Evolutionary conservation across 805 yeast genomes (phyloP).

Genomic region (Wickerhamomyces sydowiorum): DNA sequence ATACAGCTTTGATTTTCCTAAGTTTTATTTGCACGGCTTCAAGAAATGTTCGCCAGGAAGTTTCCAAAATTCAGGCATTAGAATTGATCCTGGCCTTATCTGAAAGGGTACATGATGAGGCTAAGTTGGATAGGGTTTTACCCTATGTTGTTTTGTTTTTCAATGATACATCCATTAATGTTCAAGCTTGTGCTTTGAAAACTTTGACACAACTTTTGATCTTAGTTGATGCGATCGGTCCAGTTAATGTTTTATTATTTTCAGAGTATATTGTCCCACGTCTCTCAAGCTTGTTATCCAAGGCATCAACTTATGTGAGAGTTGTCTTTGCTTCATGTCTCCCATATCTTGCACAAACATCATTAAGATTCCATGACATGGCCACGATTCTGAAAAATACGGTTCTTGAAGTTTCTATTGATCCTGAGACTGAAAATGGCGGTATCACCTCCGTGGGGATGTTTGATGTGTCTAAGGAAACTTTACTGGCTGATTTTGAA

Average conservation of each 20-base stretch:
- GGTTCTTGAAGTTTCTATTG: conserved; percentile 28
- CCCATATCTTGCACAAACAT: conserved; percentile 63
- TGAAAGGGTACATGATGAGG: conserved; percentile 74
- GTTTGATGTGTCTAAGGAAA: conserved; percentile 34
- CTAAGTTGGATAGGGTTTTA: conserved; percentile 76
- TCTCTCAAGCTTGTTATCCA: conserved; percentile 37
- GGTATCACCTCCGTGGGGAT: conserved; percentile 26
- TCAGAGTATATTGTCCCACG: conserved; percentile 81
- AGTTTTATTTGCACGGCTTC: conserved; percentile 53
- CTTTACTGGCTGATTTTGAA: conserved; percentile 53
- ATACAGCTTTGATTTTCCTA: conserved; percentile 52
- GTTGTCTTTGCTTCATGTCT: conserved; percentile 67
- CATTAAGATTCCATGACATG: conserved; percentile 60
- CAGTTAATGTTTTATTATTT: conserved; percentile 71
- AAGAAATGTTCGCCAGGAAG: conserved; percentile 54
- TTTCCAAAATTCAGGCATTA: conserved; percentile 61
- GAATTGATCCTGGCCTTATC: conserved; percentile 72
- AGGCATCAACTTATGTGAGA: conserved; percentile 44
- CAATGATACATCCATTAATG: conserved; percentile 61
- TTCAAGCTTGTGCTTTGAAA: conserved; percentile 60
- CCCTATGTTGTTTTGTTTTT: conserved; percentile 74
- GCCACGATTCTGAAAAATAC: conserved; percentile 40
- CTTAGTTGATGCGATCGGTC: conserved; percentile 59
- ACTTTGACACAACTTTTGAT: conserved; percentile 62
- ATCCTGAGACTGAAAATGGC: conserved; percentile 41